Evolutionary conservation across 192 early-diverging fungal species (phyloP).

Genomic region (Helicostylum pulchrum): DNA sequence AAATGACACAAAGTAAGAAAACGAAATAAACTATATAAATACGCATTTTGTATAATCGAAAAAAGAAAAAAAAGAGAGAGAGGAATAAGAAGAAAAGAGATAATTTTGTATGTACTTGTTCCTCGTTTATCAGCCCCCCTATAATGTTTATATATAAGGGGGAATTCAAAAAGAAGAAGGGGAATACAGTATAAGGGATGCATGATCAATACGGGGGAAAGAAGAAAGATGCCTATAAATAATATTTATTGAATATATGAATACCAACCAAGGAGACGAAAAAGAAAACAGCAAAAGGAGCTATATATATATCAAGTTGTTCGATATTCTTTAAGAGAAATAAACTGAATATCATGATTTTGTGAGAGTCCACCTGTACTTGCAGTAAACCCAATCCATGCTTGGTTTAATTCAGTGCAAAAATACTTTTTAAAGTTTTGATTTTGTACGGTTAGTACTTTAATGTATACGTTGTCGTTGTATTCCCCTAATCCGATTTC

Average conservation of each 20-base stretch:
- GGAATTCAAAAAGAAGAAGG: too few species aligned
- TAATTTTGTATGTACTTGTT: too few species aligned
- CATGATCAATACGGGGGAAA: too few species aligned
- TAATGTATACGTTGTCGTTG: neutral
- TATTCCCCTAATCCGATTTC: conserved; percentile 3
- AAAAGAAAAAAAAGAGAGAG: neutral
- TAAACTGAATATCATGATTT: conserved; percentile 22
- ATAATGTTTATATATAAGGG: too few species aligned
- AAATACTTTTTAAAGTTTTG: conserved; percentile 4
- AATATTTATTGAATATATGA: too few species aligned
- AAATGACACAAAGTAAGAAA: neutral
- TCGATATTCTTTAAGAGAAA: neutral
- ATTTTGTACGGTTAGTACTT: neutral
- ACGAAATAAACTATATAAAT: neutral
- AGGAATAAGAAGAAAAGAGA: neutral
- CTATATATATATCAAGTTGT: neutral
- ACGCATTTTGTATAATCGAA: neutral
- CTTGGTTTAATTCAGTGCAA: neutral
- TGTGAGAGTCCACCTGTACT: conserved; percentile 37
- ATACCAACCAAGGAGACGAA: neutral
- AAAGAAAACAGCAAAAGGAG: too few species aligned
- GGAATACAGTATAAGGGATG: too few species aligned
- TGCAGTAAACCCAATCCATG: conserved; percentile 39
- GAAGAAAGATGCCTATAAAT: too few species aligned
- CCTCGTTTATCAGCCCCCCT: too few species aligned